Base-by-base conservation (phyloP, 169 alveolate species). In the Cystoisospora suis region DNA sequence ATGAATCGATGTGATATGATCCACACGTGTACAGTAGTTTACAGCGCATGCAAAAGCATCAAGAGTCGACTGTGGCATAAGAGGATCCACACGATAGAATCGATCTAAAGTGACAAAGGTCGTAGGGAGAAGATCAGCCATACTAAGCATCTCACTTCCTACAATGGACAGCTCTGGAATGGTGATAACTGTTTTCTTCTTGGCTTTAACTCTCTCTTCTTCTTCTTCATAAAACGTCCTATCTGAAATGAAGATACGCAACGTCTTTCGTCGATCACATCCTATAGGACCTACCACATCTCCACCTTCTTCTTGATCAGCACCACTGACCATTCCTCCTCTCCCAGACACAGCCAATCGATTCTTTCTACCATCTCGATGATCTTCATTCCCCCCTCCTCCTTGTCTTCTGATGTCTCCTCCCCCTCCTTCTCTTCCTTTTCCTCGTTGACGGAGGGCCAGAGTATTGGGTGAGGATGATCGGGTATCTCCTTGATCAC, bases 21-120 rank as follows among this genome's bases (percentile, higher is more conserved):
- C 92, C 77, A 56, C 44, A 46, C 83, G 40, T 3, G 86, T 53
- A 81, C 92, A 79, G 75, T 88, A 88, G 83, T 85, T 77, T 58
- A 79, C 75, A 0, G 92, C 92, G 59, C 83, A 58, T 49, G 87
- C 89, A 85, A 88, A 40, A 85, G 92, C 92, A 20, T 88, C 92
- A n/a, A 75, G 81, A 15, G 92, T 88, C 34, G 92, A 29, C 44
- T 49, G 61, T n/a, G 92, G 92, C 38, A 77, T 38, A 32, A 88
- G 92, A 20, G 89, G 83, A 34, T 88, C 92, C 44, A 20, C 83
- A 15, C 77, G 81, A 45, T 58, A 38, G 47, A 88, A 88, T 36
- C 58, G 89, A 27, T 79, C 89, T 83, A 86, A 70, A 12, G 92
- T 88, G 38, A 79, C 89, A 70, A 77, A 88, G 75, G 72, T 79